Evolutionary conservation across 2,329 filamentous ascomycete species (phyloP).

Genomic region (Pseudogymnoascus sp.): DNA sequence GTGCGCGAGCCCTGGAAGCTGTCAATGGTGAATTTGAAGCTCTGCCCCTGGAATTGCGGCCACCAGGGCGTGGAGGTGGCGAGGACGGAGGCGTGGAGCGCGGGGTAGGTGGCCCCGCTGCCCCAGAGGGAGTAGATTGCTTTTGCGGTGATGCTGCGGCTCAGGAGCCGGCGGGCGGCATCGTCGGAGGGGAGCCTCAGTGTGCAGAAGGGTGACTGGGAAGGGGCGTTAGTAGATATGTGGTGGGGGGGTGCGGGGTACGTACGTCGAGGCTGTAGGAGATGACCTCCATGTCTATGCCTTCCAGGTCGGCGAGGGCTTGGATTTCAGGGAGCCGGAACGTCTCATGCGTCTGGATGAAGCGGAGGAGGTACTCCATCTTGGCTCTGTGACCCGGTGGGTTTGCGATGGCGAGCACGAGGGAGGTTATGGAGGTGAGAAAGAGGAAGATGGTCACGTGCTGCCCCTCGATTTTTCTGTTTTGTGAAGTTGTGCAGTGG

Average conservation of each 20-base stretch:
- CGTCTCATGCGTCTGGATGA: conserved; percentile 83
- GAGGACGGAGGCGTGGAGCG: conserved; percentile 59
- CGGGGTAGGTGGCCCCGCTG: conserved; percentile 54
- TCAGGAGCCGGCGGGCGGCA: conserved; percentile 58
- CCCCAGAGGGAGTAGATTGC: conserved; percentile 89
- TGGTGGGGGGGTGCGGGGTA: conserved; percentile 12
- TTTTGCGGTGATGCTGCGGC: conserved; percentile 72
- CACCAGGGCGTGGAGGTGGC: conserved; percentile 54
- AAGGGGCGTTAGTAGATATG: conserved; percentile 11
- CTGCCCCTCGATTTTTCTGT: neutral
- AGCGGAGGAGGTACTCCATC: conserved; percentile 79
- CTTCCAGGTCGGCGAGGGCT: conserved; percentile 63
- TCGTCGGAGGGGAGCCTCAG: conserved; percentile 57
- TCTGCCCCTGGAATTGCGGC: conserved; percentile 51
- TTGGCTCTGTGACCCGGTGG: conserved; percentile 2
- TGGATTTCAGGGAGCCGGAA: conserved; percentile 81
- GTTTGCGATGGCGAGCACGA: neutral
- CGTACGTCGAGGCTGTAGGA: conserved; percentile 67
- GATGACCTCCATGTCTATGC: conserved; percentile 62
- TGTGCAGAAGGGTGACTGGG: conserved; percentile 78
- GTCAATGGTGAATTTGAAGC: conserved; percentile 82
- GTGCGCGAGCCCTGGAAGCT: conserved; percentile 68
- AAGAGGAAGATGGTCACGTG: neutral
- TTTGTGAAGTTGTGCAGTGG: neutral
- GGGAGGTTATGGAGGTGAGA: neutral